Percentiles rank a stretch among this genome's conserved stretches.
These are phyloP conservation scores for Kluyveromyces nonfermentans DNA, from an alignment of 805 yeast genomes.

Conservation along the genomic window DNA sequence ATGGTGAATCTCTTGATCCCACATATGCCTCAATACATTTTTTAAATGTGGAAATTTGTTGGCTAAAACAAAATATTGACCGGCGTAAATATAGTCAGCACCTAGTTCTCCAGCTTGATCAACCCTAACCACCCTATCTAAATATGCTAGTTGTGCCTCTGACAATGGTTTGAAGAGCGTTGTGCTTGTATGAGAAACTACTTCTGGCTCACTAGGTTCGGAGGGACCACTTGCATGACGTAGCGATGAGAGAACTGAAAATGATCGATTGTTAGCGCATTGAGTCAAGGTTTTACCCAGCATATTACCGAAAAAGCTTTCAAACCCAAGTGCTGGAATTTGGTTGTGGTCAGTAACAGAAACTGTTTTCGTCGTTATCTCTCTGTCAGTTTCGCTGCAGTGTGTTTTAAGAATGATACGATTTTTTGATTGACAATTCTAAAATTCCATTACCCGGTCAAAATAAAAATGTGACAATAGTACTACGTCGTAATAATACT, in stretches of 20 bases:
- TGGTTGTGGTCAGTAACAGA: too few species aligned
- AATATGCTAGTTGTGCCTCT: constrained; percentile 55
- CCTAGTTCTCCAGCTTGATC: constrained; percentile 99
- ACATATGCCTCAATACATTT: constrained; percentile 84
- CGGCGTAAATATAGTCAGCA: constrained; percentile 86
- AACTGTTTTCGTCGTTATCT: too few species aligned
- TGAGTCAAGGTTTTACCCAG: background rate
- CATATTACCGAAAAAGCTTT: background rate
- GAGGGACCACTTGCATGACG: background rate
- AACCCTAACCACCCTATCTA: constrained; percentile 73
- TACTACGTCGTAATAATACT: too few species aligned
- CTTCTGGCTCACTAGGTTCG: background rate
- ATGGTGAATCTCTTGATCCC: constrained; percentile 95
- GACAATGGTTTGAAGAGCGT: constrained; percentile 24
- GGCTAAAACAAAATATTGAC: constrained; percentile 73
- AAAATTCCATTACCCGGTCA: background rate
- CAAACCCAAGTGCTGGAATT: background rate
- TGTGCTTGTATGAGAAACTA: background rate
- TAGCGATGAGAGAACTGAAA: constrained; percentile 1
- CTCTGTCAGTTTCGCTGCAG: too few species aligned
- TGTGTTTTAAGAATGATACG: too few species aligned
- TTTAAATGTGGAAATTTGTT: constrained; percentile 63
- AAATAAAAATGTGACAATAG: too few species aligned
- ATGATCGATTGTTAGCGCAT: background rate
- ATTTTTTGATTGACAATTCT: background rate